Conservation (phyloP, 139 green algal genomes). For the Chlorella sp. region DNA sequence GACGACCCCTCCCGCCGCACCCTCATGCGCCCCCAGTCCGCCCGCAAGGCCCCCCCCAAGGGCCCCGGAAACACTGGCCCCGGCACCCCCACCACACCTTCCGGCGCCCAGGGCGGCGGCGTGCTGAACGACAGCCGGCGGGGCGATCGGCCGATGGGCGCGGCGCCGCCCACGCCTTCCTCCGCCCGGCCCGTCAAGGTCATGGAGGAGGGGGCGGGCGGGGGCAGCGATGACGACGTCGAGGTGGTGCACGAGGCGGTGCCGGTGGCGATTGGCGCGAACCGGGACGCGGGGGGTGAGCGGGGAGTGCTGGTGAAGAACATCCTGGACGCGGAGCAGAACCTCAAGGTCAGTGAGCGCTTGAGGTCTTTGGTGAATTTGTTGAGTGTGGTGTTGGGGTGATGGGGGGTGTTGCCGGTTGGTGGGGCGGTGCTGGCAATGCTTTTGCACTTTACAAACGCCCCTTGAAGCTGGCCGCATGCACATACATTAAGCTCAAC, state of each 20-base stretch:
- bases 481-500: not conserved
- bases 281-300: conserved; percentile 18
- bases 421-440: no score
- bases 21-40: conserved; percentile 27
- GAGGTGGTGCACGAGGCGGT: conserved; percentile 38
- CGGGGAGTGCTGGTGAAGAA: conserved; percentile 60
- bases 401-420: no score
- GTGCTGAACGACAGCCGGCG: no score
- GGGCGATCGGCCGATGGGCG: no score
- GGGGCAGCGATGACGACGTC: conserved; percentile 40
- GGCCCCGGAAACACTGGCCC: conserved; percentile 13
- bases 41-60: conserved; percentile 46
- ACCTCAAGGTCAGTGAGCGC: conserved; percentile 19
- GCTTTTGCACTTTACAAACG: not conserved
- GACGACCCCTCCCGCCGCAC: conserved; percentile 1
- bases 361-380: not conserved
- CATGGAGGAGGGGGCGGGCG: conserved; percentile 24
- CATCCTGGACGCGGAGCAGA: conserved; percentile 55
- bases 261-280: conserved; percentile 10
- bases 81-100: not conserved
- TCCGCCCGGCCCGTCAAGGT: conserved; percentile 21
- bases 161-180: no score
- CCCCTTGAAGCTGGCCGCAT: not conserved
- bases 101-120: no score
- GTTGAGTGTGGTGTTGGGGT: no score